Percentiles rank a stretch among this genome's conserved stretches.
Conservation (phyloP, 1,139 yeast species). For the Citeromyces hawaiiensis region DNA sequence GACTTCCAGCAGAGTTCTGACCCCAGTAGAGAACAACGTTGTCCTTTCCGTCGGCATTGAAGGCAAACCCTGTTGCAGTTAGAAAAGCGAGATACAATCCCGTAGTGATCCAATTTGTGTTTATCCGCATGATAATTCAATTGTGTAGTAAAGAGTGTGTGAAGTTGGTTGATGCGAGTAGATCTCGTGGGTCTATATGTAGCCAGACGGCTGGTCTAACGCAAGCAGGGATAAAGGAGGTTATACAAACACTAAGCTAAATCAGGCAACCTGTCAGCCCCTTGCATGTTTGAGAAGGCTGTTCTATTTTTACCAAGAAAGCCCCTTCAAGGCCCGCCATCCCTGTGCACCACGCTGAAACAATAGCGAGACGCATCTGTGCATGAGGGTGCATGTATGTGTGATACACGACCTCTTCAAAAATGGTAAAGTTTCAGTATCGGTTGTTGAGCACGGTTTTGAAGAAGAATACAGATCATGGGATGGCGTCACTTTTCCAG, state of each 20-base stretch:
- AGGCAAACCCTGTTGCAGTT: constrained; percentile 16
- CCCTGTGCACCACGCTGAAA: constrained; percentile 1
- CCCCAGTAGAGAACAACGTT: constrained; percentile 89
- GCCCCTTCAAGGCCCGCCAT: constrained; percentile 1
- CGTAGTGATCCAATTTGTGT: neutral
- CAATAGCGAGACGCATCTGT: neutral
- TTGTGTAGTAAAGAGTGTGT: neutral
- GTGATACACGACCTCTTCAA: neutral
- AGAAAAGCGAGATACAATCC: constrained; percentile 2
- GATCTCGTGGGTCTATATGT: neutral
- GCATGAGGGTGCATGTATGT: neutral
- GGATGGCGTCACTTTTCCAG: neutral
- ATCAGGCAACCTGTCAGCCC: neutral
- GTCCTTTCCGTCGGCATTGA: constrained; percentile 29
- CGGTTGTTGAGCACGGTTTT: neutral
- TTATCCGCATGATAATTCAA: neutral
- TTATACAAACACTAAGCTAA: too few species aligned
- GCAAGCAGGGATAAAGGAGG: neutral
- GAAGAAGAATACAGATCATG: neutral
- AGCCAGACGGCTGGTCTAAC: neutral
- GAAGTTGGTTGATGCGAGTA: neutral
- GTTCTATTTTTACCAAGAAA: neutral
- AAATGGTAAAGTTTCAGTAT: neutral
- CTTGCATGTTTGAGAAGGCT: neutral
- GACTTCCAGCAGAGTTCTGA: constrained; percentile 71